Percentiles rank a stretch among this genome's conserved stretches.
Evolutionary conservation across 257 asterid species (phyloP).

Genomic region (Nyctanthes arbortristis): DNA sequence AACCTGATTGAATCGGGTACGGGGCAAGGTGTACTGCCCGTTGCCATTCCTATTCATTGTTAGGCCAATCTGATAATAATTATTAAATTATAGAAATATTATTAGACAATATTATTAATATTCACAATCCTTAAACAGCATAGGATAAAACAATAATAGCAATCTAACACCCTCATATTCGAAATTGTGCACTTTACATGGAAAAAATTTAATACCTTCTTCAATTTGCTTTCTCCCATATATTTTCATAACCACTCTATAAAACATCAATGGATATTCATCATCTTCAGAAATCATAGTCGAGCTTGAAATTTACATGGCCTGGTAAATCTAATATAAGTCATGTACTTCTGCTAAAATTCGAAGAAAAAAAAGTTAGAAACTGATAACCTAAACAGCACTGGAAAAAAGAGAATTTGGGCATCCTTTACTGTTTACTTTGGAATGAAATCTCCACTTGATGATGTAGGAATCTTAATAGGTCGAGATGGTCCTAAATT

Average conservation of each 20-base stretch:
- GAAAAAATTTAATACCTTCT: not conserved
- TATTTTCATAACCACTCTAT: constrained; percentile 3
- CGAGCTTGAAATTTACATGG: constrained; percentile 44
- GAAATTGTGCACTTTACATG: not conserved
- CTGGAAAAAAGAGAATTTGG: constrained; percentile 27
- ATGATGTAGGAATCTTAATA: constrained; percentile 1
- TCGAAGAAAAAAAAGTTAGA: constrained; percentile 72
- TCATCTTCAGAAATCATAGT: constrained; percentile 38
- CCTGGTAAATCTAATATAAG: constrained; percentile 39
- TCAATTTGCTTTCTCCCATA: not conserved
- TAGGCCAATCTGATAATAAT: too few relatives aligned
- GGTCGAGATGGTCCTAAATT: constrained; percentile 42
- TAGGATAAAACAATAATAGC: too few relatives aligned
- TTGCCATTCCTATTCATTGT: too few relatives aligned
- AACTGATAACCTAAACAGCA: constrained; percentile 62
- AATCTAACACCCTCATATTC: not conserved
- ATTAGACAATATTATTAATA: too few relatives aligned
- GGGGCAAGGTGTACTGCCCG: too few relatives aligned
- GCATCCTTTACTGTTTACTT: constrained; percentile 28
- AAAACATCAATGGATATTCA: constrained; percentile 43
- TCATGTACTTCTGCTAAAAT: constrained; percentile 78
- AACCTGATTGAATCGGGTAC: too few relatives aligned
- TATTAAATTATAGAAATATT: not conserved
- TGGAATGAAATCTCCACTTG: constrained; percentile 37
- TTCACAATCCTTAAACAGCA: not conserved